Percentiles rank a stretch among this genome's conserved stretches.
Conservation (phyloP, 371 early-diverging fungal species). For the Rhizomucor miehei region DNA sequence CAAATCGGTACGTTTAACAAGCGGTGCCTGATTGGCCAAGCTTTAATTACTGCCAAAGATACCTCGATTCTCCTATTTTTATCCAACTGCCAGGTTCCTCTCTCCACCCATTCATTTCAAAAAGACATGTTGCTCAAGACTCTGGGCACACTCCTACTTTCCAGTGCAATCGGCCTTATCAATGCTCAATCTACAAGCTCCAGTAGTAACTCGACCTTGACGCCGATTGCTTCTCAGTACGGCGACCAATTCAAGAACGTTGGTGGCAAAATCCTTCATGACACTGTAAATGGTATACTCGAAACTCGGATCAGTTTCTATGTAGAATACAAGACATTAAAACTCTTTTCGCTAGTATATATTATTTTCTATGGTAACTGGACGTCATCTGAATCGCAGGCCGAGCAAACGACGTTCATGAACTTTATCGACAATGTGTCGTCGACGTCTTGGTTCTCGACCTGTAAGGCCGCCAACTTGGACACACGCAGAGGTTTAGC, state of each 20-base stretch:
- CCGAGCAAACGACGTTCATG: constrained; percentile 41
- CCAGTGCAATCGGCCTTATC: constrained; percentile 4
- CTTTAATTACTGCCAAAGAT: no score
- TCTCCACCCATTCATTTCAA: no score
- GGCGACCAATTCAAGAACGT: constrained; percentile 27
- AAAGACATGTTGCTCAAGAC: constrained; percentile 10
- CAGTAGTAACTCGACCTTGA: not conserved
- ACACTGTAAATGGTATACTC: constrained; percentile 49
- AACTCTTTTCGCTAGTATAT: constrained; percentile 26
- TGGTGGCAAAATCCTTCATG: constrained; percentile 40
- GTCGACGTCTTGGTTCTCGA: constrained; percentile 39
- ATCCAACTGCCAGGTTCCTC: no score
- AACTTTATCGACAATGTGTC: constrained; percentile 46
- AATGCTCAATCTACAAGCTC: constrained; percentile 8
- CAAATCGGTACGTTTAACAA: no score
- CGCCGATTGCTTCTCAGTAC: constrained; percentile 23
- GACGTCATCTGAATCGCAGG: constrained; percentile 26
- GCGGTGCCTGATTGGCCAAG: no score
- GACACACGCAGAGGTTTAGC: not conserved
- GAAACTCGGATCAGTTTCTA: not conserved
- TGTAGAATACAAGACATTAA: no score
- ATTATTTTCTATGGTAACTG: constrained; percentile 55
- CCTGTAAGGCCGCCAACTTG: constrained; percentile 23
- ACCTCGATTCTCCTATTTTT: no score
- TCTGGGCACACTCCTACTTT: constrained; percentile 14